Evolutionary conservation across 345 rosid species (phyloP), one percentile per base, ranked within the genome.

Genomic region (Citrus glauca): DNA sequence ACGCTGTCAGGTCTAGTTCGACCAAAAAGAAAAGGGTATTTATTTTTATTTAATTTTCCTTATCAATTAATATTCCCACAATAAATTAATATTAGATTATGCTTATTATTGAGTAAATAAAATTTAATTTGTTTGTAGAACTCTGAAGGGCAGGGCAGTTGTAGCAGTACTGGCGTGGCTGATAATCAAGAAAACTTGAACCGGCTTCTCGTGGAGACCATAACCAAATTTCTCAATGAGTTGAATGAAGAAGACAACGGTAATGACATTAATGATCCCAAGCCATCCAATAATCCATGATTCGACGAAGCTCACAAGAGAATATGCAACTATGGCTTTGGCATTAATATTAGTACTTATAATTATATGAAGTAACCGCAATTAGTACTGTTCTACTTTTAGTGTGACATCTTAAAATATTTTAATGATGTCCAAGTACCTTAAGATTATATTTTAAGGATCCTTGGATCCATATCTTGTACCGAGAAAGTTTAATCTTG

Each of bases 151-250:
- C 9, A 13, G n/a, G 53, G 61, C 62, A 42, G 56, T 35, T 53
- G 42, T 22, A 56, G 32, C 16, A 37, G 66, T 50, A 17, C 69
- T 17, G 17, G 27, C 20, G 32, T n/a, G 38, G 50, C 11, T 10
- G 73, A 45, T 6, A 48, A 79, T 22, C 42, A 72, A n/a, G 71
- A 62, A 53, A 75, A 69, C 66, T 19, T 17, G 33, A 62, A 75
- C 61, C 42, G 38, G 33, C 76, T 35, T 69, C 57, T 75, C 2
- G 83, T 70, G n/a, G 32, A 80, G 67, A 63, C 79, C 6, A 75
- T 75, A 55, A 63, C 76, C 17, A 80, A 64, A 50, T 80, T 74
- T 75, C 70, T 80, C 48, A 17, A 61, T 50, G 79, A 80, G 22
- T 48, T 63, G 16, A 62, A 75, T 13, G 28, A 73, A 59, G 24